Evolutionary conservation across 495 filamentous ascomycete species (phyloP), one percentile per base, ranked within the genome.

Genomic region (Annulohypoxylon maeteangense): DNA sequence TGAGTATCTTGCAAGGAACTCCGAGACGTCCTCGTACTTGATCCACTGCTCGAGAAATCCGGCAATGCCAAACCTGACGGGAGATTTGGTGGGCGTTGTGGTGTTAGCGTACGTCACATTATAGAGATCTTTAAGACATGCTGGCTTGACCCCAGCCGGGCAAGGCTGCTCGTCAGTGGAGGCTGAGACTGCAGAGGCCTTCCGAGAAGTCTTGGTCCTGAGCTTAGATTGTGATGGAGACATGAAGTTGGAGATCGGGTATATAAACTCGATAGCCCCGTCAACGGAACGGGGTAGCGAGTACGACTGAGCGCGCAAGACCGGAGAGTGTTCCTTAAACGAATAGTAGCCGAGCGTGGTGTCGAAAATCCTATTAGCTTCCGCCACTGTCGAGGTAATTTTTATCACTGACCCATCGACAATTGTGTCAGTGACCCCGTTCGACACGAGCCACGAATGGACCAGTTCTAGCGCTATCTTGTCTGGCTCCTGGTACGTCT

Each of bases 41-140:
- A 88, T 89, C 71, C 85, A 90, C 70, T 93, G 85, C 42, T 90
- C 87, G 1, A 92, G 77, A 70, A 87, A 95, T 1, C 91, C 90
- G 34, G 86, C 90, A 45, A 95, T 85, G 8, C 90, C 91, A 14
- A 93, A 78, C 0, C 80, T 73, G 4, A 76, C 74, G 4, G 76
- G 75, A 7, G 74, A 76, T 5, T 48, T n/a, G 59, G 32, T 36
- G 0, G 75, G 70, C 16, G 71, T 63, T 10, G 62, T 50, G 4
- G 56, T 58, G 44, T 66, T 34, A 18, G 57, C 51, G 58, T 81
- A 81, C 22, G 71, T 78, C 51, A 83, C 74, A 66, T 82, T 82
- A 70, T 83, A 83, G 10, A 83, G 76, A 38, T 74, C 62, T 7
- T 73, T 73, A 27, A 83, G 78, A 65, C 81, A 83, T 20, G 70